Base-by-base conservation (phyloP, 371 early-diverging fungal genomes). In the Apophysomyces variabilis region DNA sequence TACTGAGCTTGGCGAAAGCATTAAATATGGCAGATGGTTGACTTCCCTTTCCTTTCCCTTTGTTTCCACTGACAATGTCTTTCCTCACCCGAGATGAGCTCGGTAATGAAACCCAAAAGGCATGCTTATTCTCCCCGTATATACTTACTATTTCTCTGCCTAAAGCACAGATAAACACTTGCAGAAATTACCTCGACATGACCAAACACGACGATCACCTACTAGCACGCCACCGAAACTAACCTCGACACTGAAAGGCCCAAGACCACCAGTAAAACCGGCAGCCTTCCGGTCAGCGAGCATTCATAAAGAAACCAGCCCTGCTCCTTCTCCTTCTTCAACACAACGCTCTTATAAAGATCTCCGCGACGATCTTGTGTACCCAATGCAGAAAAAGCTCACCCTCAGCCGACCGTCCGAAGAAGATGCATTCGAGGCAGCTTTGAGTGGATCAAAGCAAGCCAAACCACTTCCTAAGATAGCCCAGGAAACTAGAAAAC, bases 351-450 rank as follows among this genome's bases (percentile, higher is more conserved):
- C 35, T 21, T 8, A 56, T 13, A 39, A 59, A 36, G 61, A 59
- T 14, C 38, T 58, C 13, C 65, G 67, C 6, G 57, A 64, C 14
- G 70, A 74, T 61, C 66, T 71, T 11, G 57, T 71, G n/a, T 71
- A 68, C 54, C 69, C 71, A 13, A 71, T 68, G 71, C 46, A 66
- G 7, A 54, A 64, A 37, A 39, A 61, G 35, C 11, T 66, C 36
- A 13, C 37, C 36, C 35, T 70, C 5, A 57, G 44, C 16, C 43
- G 57, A 56, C 7, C 59, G 12, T 12, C 32, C 45, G 50, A 69
- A 21, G 73, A 3, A 26, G 32, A 67, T 60, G 70, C 74, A 0
- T 73, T 73, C 66, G 73, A 73, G 64, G 67, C 69, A 9, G 65
- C 71, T 26, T 45, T 71, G 45, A 13, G 50, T 16, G 56, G 60